Evolutionary conservation across 768 basidiomycete genomes (phyloP).

Genomic region (Amanita muscaria): DNA sequence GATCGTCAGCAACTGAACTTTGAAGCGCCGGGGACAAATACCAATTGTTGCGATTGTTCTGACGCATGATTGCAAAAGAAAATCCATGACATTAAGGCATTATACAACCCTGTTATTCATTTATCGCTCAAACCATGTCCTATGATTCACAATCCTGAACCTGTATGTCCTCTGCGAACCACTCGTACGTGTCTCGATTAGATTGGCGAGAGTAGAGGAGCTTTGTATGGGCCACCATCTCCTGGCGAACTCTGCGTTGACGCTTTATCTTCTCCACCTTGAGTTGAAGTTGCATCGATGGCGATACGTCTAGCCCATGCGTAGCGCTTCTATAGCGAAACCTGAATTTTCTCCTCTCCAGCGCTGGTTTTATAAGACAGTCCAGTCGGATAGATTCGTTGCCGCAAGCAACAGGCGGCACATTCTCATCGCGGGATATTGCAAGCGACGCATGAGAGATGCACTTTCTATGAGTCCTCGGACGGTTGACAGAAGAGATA

Average conservation of each 20-base stretch:
- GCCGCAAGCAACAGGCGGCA: no score
- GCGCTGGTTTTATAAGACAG: not conserved
- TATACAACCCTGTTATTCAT: no score
- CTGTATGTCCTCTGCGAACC: not conserved
- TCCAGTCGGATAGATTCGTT: no score
- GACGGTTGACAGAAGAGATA: not conserved
- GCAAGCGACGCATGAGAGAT: no score
- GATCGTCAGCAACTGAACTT: no score
- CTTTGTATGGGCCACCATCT: not conserved
- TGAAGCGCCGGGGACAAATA: no score
- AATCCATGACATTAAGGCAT: no score
- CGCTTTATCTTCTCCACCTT: slow-evolving; percentile 7
- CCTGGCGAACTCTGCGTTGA: slow-evolving; percentile 6
- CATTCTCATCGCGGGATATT: no score
- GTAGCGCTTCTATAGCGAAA: not conserved
- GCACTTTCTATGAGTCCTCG: not conserved
- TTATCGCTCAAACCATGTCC: no score
- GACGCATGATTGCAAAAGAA: no score
- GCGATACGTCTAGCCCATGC: not conserved
- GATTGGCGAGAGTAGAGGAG: not conserved
- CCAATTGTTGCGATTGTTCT: no score
- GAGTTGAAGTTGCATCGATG: slow-evolving; percentile 4
- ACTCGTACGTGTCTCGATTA: slow-evolving; percentile 2
- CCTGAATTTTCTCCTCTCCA: not conserved
- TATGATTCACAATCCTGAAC: not conserved